phyloP scores from a whole-genome alignment of 345 rosid species.

The Citrus unshiu region DNA sequence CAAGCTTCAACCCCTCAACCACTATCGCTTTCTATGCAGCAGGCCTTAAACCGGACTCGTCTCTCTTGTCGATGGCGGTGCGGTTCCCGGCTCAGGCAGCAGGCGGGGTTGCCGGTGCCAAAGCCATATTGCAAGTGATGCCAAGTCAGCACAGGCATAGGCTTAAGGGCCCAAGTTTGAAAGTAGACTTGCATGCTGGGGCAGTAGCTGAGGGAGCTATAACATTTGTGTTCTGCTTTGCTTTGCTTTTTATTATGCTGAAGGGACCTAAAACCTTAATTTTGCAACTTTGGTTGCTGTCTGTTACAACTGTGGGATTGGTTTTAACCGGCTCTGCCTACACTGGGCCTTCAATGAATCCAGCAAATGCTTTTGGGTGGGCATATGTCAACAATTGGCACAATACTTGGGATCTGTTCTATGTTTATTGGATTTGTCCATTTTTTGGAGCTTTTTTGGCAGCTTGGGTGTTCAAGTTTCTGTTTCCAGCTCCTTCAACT shows the following conservation, averaged over 20 bases:
- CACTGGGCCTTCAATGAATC: conserved; percentile 76
- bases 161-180: conserved; percentile 55
- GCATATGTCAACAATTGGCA: conserved; percentile 60
- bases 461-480: conserved; percentile 36
- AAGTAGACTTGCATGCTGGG: conserved; percentile 55
- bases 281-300: conserved; percentile 50
- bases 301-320: conserved; percentile 37
- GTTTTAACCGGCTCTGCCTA: conserved; percentile 42
- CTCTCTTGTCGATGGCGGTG: conserved; percentile 30
- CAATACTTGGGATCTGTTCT: conserved; percentile 57
- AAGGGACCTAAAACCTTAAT: conserved; percentile 47
- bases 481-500: conserved; percentile 20
- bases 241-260: conserved; percentile 36
- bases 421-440: conserved; percentile 72
- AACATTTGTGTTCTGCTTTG: conserved; percentile 40
- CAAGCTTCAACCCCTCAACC: conserved; percentile 53
- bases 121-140: conserved; percentile 30
- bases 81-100: conserved; percentile 38
- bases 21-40: conserved; percentile 42
- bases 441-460: conserved; percentile 48
- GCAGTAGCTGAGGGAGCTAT: conserved; percentile 57
- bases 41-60: conserved; percentile 29
- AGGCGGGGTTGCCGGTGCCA: conserved; percentile 24
- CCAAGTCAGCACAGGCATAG: conserved; percentile 39
- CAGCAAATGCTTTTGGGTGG: conserved; percentile 80